Evolutionary conservation across 306 rosid genomes (phyloP).

Genomic region (Crataegus laevigata): DNA sequence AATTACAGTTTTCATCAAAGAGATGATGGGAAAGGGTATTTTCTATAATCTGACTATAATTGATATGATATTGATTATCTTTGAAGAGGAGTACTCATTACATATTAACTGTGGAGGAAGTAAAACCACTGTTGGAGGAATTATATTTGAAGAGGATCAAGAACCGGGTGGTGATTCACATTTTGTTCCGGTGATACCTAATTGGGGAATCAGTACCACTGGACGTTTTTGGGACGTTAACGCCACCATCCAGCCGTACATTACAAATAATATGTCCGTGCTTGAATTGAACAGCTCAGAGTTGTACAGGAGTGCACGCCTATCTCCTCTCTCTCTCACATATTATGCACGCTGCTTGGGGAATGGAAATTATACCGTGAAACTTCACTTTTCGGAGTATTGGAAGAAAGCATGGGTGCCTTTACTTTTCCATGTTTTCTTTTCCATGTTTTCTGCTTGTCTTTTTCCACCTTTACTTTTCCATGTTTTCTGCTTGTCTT

Average conservation of each 20-base stretch:
- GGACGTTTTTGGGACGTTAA: conserved; percentile 32
- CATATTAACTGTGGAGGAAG: conserved; percentile 2
- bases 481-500: too few relatives aligned
- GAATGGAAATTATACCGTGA: conserved; percentile 43
- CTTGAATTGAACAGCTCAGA: conserved; percentile 21
- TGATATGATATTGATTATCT: background rate
- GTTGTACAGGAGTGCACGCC: conserved; percentile 44
- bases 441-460: too few relatives aligned
- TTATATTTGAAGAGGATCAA: background rate
- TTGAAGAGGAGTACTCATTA: background rate
- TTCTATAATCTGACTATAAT: background rate
- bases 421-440: too few relatives aligned
- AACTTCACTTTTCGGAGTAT: conserved; percentile 47
- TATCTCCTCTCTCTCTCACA: conserved; percentile 46
- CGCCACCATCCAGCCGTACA: conserved; percentile 16
- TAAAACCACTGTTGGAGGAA: background rate
- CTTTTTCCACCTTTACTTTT: too few relatives aligned
- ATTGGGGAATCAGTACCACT: conserved; percentile 50
- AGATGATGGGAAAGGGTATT: background rate
- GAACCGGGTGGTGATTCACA: background rate
- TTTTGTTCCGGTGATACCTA: background rate
- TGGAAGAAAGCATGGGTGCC: too few relatives aligned
- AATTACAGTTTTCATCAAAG: background rate
- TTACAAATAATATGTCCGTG: conserved; percentile 8
- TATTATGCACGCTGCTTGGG: conserved; percentile 48